Evolutionary conservation across 2,329 filamentous ascomycete genomes (phyloP).

Genomic region (Fonsecaea erecta): DNA sequence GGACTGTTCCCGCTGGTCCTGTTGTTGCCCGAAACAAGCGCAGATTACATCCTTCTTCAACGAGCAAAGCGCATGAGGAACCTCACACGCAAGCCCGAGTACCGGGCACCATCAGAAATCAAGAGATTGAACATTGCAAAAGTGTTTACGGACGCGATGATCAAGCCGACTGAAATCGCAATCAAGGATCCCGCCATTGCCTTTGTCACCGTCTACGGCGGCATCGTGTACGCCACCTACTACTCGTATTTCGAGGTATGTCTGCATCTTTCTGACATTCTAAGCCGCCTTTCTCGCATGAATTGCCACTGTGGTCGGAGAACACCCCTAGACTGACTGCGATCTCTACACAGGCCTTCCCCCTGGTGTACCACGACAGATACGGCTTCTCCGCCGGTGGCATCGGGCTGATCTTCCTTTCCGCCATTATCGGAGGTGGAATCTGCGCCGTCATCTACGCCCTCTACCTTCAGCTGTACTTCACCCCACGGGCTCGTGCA

Average conservation of each 20-base stretch:
- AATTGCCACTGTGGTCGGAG: background rate
- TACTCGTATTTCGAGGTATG: slow-evolving; percentile 15
- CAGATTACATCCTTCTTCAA: slow-evolving; percentile 11
- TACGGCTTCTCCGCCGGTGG: slow-evolving; percentile 5
- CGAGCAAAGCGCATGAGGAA: slow-evolving; percentile 12
- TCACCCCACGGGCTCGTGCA: slow-evolving; percentile 6
- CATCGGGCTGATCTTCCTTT: slow-evolving; percentile 11
- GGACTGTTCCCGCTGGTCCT: background rate
- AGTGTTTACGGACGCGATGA: background rate
- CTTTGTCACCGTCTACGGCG: slow-evolving; percentile 8
- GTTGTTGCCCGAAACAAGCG: slow-evolving; percentile 6
- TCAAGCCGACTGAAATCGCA: slow-evolving; percentile 9
- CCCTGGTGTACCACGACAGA: slow-evolving; percentile 5
- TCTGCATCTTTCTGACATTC: background rate
- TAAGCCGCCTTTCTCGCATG: background rate
- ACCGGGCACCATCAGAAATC: slow-evolving; percentile 9
- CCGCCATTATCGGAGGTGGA: background rate
- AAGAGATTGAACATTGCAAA: background rate
- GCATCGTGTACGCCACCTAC: slow-evolving; percentile 13
- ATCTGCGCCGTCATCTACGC: background rate
- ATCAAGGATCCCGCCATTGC: slow-evolving; percentile 11
- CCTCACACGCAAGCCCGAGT: background rate
- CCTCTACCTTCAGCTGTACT: slow-evolving; percentile 4
- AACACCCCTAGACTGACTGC: background rate
- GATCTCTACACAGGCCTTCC: slow-evolving; percentile 2